These are phyloP conservation scores for Beauveria brongniartii DNA, from an alignment of 2,329 filamentous ascomycete species.

Conservation along the genomic window DNA sequence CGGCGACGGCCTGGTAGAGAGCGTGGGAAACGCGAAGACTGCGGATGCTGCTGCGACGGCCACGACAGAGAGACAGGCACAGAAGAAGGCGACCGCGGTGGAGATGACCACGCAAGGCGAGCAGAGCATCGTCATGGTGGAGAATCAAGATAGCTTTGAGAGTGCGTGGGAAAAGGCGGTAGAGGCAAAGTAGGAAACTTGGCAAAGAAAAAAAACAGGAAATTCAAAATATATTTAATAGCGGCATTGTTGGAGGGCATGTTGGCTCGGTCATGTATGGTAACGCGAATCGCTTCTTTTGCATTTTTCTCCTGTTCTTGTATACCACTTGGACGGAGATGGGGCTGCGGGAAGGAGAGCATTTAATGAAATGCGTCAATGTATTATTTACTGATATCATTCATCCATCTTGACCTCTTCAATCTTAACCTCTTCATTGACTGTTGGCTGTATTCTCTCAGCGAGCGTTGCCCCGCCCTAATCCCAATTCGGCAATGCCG, in stretches of 20 bases:
- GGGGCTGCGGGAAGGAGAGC: not conserved
- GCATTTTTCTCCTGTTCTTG: not conserved
- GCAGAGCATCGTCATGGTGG: slow-evolving; percentile 48
- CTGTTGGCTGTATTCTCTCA: no score
- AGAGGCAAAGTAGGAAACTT: slow-evolving; percentile 12
- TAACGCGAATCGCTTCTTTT: not conserved
- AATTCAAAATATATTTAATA: not conserved
- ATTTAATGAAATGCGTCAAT: not conserved
- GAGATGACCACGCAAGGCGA: slow-evolving; percentile 22
- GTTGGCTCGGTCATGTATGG: not conserved
- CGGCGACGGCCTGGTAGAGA: slow-evolving; percentile 35
- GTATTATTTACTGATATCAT: not conserved
- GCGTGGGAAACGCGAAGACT: slow-evolving; percentile 26
- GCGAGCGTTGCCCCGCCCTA: not conserved
- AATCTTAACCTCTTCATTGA: no score
- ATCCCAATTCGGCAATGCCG: not conserved
- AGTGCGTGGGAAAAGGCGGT: slow-evolving; percentile 60
- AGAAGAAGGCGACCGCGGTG: slow-evolving; percentile 17
- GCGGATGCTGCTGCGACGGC: slow-evolving; percentile 16
- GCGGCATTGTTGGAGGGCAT: not conserved
- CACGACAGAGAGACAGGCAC: slow-evolving; percentile 12
- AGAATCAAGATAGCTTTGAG: slow-evolving; percentile 48
- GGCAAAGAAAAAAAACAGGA: not conserved
- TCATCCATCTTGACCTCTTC: no score
- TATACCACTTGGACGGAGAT: not conserved